A percentile compares a stretch with the other conserved stretches of the same genome.
phyloP scores from a whole-genome alignment of 2,329 filamentous ascomycete genomes.

The Tolypocladium capitatum region DNA sequence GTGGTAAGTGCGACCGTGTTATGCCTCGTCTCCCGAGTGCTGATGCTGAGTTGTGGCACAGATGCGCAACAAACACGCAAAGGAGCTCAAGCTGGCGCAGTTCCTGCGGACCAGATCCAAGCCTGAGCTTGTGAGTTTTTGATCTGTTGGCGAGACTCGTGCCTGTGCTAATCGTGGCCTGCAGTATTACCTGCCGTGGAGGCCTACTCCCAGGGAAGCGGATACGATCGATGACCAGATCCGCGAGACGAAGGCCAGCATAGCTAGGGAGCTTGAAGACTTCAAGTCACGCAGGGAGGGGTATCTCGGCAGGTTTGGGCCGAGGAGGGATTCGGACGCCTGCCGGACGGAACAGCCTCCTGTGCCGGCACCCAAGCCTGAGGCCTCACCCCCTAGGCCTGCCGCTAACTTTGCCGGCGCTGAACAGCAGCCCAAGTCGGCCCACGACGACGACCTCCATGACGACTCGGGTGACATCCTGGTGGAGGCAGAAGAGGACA shows the following conservation, averaged over 20 bases:
- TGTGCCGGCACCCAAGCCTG: constrained; percentile 3
- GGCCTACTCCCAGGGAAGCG: constrained; percentile 56
- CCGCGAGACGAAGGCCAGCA: constrained; percentile 45
- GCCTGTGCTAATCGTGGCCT: background rate
- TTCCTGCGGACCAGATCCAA: constrained; percentile 59
- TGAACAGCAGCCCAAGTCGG: background rate
- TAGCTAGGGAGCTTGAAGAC: constrained; percentile 51
- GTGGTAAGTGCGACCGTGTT: constrained; percentile 41
- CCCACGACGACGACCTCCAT: constrained; percentile 34
- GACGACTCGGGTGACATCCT: constrained; percentile 67
- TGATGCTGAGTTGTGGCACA: constrained; percentile 23
- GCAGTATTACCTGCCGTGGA: constrained; percentile 80
- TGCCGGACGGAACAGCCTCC: constrained; percentile 19
- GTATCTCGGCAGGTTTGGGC: constrained; percentile 16
- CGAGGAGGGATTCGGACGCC: constrained; percentile 8
- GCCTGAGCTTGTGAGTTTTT: constrained; percentile 56
- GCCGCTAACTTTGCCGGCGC: background rate
- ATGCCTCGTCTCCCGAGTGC: background rate
- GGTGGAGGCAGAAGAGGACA: constrained; percentile 77
- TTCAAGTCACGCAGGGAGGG: constrained; percentile 39
- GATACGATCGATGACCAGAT: constrained; percentile 58
- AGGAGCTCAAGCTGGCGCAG: constrained; percentile 56
- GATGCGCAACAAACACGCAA: constrained; percentile 65
- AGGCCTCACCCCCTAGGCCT: constrained; percentile 1
- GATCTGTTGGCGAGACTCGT: background rate